Conservation (phyloP, 805 yeast genomes). For the Monosporozyma aerobia region DNA sequence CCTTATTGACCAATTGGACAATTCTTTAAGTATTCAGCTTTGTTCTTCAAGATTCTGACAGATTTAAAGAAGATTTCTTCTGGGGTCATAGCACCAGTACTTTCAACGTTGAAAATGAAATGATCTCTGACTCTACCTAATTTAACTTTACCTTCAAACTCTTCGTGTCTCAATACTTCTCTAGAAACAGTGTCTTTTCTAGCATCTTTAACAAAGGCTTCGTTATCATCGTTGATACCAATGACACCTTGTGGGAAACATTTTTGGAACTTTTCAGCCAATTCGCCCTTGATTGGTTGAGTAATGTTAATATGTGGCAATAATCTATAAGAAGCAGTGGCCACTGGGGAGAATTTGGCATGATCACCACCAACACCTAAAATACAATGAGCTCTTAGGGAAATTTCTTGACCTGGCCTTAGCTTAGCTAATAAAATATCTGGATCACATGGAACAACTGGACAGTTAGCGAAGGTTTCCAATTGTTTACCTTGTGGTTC, state of each 20-base stretch:
- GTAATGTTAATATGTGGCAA: slow-evolving; percentile 77
- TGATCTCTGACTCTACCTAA: slow-evolving; percentile 88
- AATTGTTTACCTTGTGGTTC: slow-evolving; percentile 87
- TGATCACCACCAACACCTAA: slow-evolving; percentile 91
- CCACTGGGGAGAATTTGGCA: slow-evolving; percentile 94
- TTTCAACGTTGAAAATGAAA: slow-evolving; percentile 88
- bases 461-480: slow-evolving; percentile 55
- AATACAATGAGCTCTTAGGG: slow-evolving; percentile 81
- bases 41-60: slow-evolving; percentile 74
- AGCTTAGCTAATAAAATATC: slow-evolving; percentile 84
- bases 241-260: slow-evolving; percentile 94
- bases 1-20: slow-evolving; percentile 61
- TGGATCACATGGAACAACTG: slow-evolving; percentile 76
- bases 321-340: slow-evolving; percentile 91
- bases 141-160: slow-evolving; percentile 80
- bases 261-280: slow-evolving; percentile 69
- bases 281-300: slow-evolving; percentile 64
- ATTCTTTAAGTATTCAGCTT: slow-evolving; percentile 68
- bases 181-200: slow-evolving; percentile 95
- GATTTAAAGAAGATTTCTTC: slow-evolving; percentile 92
- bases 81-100: slow-evolving; percentile 95
- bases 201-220: slow-evolving; percentile 79
- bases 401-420: slow-evolving; percentile 95
- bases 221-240: slow-evolving; percentile 54
- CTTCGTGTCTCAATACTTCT: slow-evolving; percentile 89